Percentiles rank a stretch among this genome's conserved stretches.
Conservation (phyloP, 306 rosid genomes). For the Phaseolus lunatus region DNA sequence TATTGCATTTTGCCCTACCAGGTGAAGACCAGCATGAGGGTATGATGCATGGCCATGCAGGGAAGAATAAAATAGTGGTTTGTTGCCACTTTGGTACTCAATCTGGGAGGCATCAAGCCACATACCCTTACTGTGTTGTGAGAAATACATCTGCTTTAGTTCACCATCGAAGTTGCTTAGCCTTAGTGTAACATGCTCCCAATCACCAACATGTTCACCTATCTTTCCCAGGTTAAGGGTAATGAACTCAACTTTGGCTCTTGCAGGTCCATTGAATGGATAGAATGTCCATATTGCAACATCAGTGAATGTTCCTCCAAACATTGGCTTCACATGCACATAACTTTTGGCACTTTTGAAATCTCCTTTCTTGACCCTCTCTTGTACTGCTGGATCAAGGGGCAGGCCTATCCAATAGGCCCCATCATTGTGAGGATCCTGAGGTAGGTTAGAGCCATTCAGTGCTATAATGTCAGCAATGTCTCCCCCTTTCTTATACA, state of each 20-base stretch:
- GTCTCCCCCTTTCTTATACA: constrained; percentile 58
- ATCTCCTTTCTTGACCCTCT: constrained; percentile 71
- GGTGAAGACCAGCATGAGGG: constrained; percentile 59
- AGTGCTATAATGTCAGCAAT: constrained; percentile 54
- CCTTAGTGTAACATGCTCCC: constrained; percentile 86
- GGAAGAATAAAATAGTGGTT: constrained; percentile 64
- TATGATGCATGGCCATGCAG: constrained; percentile 76
- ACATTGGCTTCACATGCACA: constrained; percentile 74
- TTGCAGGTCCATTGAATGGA: constrained; percentile 82
- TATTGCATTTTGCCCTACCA: constrained; percentile 48
- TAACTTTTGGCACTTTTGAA: constrained; percentile 51
- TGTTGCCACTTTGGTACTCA: constrained; percentile 49
- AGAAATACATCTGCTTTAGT: constrained; percentile 58
- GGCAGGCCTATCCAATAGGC: constrained; percentile 80
- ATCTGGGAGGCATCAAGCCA: constrained; percentile 75
- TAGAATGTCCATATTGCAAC: constrained; percentile 75
- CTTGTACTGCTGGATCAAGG: constrained; percentile 45
- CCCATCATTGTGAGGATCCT: constrained; percentile 70
- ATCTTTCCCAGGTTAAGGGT: constrained; percentile 62
- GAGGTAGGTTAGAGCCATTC: constrained; percentile 74
- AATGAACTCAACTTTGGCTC: constrained; percentile 60
- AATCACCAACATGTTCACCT: constrained; percentile 85
- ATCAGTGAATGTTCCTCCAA: constrained; percentile 79
- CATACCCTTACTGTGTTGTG: constrained; percentile 67
- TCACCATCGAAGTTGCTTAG: constrained; percentile 81